Percentiles rank a stretch among this genome's conserved stretches.
These are phyloP conservation scores for Paraurostyla sp. DNA, from an alignment of 73 alveolate species.

Conservation along the genomic window DNA sequence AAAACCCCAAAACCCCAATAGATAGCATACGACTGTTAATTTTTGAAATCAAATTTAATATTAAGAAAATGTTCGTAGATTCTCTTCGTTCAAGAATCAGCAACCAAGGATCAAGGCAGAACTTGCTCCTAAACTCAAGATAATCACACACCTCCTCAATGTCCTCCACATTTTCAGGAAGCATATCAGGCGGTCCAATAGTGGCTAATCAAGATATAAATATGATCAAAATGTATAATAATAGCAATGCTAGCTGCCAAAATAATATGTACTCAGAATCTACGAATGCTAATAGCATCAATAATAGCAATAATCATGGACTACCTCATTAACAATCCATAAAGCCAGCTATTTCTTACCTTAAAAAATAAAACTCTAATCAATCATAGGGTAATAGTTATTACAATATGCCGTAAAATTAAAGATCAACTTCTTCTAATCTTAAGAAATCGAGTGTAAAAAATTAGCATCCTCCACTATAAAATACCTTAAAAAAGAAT, in stretches of 20 bases:
- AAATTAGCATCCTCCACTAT: too few relatives aligned
- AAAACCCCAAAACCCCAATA: slow-evolving; percentile 42
- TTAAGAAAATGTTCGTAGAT: neutral
- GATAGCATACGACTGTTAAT: neutral
- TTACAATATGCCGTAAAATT: neutral
- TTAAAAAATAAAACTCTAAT: neutral
- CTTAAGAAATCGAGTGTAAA: neutral
- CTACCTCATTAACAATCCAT: neutral
- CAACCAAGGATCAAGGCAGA: neutral
- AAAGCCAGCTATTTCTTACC: neutral
- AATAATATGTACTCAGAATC: neutral
- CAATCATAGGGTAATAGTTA: neutral
- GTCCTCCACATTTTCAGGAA: neutral
- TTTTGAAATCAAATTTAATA: neutral
- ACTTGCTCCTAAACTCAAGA: slow-evolving; percentile 5
- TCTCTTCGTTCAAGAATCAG: slow-evolving; percentile 8
- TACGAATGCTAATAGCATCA: neutral
- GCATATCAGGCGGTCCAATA: neutral
- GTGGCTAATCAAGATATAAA: neutral
- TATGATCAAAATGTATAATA: slow-evolving; percentile 5
- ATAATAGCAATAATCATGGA: slow-evolving; percentile 2
- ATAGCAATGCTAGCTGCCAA: neutral
- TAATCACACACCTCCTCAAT: neutral
- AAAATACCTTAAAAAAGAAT: neutral
- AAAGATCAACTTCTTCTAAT: neutral